Conservation (phyloP, 768 basidiomycete genomes). For the Boletus reticulatus region DNA sequence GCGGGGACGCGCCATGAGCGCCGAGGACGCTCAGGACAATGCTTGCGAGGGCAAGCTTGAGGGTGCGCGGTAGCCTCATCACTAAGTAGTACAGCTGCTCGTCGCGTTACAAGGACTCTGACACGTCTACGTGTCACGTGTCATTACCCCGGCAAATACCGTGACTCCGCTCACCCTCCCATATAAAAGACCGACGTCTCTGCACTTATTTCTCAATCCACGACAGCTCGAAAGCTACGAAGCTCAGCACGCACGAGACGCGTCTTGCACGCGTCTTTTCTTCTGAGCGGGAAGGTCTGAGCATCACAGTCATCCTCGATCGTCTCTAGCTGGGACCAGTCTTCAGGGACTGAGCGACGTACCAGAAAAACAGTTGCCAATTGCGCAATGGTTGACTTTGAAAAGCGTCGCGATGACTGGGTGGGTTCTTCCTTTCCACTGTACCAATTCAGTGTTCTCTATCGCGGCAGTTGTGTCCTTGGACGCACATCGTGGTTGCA, state of each 20-base stretch:
- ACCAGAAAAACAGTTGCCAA: constrained; percentile 29
- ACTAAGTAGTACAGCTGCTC: background rate
- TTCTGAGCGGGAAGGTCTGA: constrained; percentile 38
- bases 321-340: constrained; percentile 29
- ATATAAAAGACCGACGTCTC: constrained; percentile 5
- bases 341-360: constrained; percentile 25
- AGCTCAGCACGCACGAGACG: constrained; percentile 29
- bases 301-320: constrained; percentile 27
- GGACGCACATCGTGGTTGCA: constrained; percentile 10
- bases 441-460: constrained; percentile 9
- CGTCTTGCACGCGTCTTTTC: constrained; percentile 13
- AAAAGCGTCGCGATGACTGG: constrained; percentile 29
- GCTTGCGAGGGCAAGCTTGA: constrained; percentile 16
- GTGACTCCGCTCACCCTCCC: constrained; percentile 15
- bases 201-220: background rate
- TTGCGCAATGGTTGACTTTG: constrained; percentile 20
- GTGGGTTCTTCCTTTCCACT: constrained; percentile 9
- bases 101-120: background rate
- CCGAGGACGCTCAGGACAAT: constrained; percentile 13
- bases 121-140: constrained; percentile 24
- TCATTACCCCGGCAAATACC: constrained; percentile 7
- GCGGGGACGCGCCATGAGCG: constrained; percentile 26
- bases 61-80: constrained; percentile 12
- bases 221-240: constrained; percentile 30
- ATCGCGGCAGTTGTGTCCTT: constrained; percentile 18